Evolutionary conservation across 371 early-diverging fungal genomes (phyloP), one percentile per base, ranked within the genome.

Genomic region (Syncephalastrum monosporum): DNA sequence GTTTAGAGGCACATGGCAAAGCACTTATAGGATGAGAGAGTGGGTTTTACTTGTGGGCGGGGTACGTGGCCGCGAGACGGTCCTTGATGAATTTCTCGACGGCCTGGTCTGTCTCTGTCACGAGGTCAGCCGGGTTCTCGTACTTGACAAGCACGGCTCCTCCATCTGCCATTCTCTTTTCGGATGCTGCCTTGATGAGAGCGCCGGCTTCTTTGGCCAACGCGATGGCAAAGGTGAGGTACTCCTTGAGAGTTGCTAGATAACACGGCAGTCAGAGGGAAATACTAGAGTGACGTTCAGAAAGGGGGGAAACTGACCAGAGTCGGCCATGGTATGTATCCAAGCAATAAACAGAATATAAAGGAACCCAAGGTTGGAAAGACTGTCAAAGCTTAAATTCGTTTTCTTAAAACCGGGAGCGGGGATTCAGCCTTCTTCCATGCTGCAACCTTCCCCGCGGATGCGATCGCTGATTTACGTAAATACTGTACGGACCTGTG

Each of bases 101-200:
- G 41, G 81, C 82, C 50, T 86, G 79, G 63, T 96, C 97, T 45
- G 88, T 91, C 54, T 82, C 86, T 0, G 94, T 94, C 29, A 94
- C 94, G 50, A 93, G 75, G 63, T 96, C 94, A 14, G 89, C 83
- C 1, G 83, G 82, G 60, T 92, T 91, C 21, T 84, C 83, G 53
- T 69, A 69, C 57, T 83, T 79, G 56, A 79, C 68, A 27, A 78
- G 68, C 42, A 77, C 61, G 42, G 59, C 61, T 5, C 79, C 71
- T n/a, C 74, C 59, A 10, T 83, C 81, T 42, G 77, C 55, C 59
- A 78, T 69, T 47, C 84, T 77, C 17, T 63, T 71, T 53, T 81
- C 69, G 48, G 86, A 73, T 12, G 87, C 88, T 10, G 72, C 71
- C 47, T 73, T 74, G 42, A 90, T 84, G 55, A 86, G 71, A 13